Conservation (phyloP, 768 basidiomycete species). For the Kwoniella dejecticola region DNA sequence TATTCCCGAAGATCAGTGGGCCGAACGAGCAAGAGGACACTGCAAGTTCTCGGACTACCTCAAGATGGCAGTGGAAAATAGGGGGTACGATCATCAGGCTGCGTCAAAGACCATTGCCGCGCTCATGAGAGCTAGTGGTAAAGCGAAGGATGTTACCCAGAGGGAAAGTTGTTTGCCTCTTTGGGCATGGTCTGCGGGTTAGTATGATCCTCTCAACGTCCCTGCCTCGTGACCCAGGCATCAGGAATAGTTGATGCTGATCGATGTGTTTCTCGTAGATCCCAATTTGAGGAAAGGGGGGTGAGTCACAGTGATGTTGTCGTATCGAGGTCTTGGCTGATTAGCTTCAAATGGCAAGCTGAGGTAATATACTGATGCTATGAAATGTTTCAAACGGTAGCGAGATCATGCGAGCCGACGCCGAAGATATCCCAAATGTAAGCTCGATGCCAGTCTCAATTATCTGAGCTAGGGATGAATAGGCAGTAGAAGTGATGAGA, state of each 20-base stretch:
- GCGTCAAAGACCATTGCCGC: constrained; percentile 1
- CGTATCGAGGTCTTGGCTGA: no score
- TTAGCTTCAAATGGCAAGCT: no score
- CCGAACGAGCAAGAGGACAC: constrained; percentile 7
- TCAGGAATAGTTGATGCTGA: no score
- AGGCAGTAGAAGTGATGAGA: no score
- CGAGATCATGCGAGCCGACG: constrained; percentile 16
- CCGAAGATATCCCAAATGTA: constrained; percentile 18
- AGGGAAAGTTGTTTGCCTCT: constrained; percentile 16
- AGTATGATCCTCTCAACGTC: not conserved
- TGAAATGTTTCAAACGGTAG: no score
- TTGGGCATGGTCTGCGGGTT: constrained; percentile 27
- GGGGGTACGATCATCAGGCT: constrained; percentile 19
- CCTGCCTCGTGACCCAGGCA: no score
- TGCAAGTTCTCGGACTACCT: constrained; percentile 17
- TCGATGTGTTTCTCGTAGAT: not conserved
- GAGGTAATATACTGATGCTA: no score
- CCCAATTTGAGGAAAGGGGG: constrained; percentile 7
- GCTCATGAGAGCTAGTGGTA: constrained; percentile 4
- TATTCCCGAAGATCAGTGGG: constrained; percentile 8
- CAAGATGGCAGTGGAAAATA: constrained; percentile 11
- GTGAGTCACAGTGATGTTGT: not conserved
- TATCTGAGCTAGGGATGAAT: no score
- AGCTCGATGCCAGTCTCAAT: no score
- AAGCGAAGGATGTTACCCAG: constrained; percentile 10